Evolutionary conservation across 495 filamentous ascomycete species (phyloP), one percentile per base, ranked within the genome.

Genomic region (Sphaerosporella brunnea): DNA sequence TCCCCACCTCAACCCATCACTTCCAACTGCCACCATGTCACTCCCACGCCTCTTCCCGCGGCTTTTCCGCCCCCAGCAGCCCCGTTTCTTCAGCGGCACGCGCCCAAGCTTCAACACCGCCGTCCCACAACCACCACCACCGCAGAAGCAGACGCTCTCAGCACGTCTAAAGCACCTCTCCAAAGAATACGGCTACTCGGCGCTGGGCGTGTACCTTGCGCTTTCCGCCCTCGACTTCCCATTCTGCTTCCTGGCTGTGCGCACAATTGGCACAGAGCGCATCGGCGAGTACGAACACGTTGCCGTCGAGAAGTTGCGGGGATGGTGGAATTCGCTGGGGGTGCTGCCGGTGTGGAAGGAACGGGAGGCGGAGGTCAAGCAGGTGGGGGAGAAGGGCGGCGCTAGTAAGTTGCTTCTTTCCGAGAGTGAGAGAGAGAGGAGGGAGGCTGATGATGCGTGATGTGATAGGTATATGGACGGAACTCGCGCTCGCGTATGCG

Each of bases 171-270:
- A 73, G 58, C 82, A 82, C 54, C 70, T 96, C n/a, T 84, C 81
- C 0, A 73, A 79, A 35, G 92, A 95, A 64, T 99, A 99, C 62
- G 90, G 90, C 32, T 95, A 86, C 82, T 72, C 82, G 8, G 86
- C 87, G 1, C 62, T 93, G n/a, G 86, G 88, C 5, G 81, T 99
- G 1, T 99, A 99, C 64, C 63, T 93, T 7, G 64, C 64, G 0
- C 66, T 99, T 30, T 84, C 79, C 0, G 81, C 82, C 10, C 66
- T 95, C 50, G 90, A 99, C 58, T 93, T 96, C 53, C 90, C 90
- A 0, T 83, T 99, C 60, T 95, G 86, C 64, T 99, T 93, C 62
- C 64, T 88, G 20, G 73, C 84, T 1, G 90, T 99, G 16, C 72
- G 80, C 16, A 68, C 73, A 32, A 68, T 96, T 2, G 90, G 90